Conservation (phyloP, 805 yeast species). For the Saturnispora kantuleensis region DNA sequence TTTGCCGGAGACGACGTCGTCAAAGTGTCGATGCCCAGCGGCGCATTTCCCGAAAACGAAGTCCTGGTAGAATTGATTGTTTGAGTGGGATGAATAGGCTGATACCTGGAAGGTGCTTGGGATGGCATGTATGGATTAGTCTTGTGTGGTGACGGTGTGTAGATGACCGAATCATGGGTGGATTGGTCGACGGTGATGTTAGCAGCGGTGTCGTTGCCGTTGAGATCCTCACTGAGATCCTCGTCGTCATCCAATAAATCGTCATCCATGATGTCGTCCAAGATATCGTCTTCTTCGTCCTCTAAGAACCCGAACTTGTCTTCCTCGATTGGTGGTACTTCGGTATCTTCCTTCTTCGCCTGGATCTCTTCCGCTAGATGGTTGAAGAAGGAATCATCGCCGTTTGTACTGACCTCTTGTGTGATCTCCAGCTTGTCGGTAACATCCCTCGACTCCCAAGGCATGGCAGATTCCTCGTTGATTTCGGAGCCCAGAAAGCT, state of each 20-base stretch:
- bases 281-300: conserved; percentile 34
- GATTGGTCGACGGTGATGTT: background rate
- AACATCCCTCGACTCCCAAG: too few relatives aligned
- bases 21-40: conserved; percentile 4
- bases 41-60: background rate
- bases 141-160: background rate
- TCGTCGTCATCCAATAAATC: conserved; percentile 25
- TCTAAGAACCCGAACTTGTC: conserved; percentile 35
- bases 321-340: conserved; percentile 12
- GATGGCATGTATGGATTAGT: background rate
- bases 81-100: background rate
- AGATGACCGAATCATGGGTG: background rate
- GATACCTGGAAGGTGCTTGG: background rate
- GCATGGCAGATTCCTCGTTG: too few relatives aligned
- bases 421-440: too few relatives aligned
- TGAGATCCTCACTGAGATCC: background rate
- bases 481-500: too few relatives aligned
- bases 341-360: background rate
- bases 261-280: conserved; percentile 30
- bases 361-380: conserved; percentile 3
- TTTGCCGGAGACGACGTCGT: background rate
- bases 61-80: background rate
- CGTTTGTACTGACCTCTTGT: background rate
- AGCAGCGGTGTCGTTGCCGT: too few relatives aligned
- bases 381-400: conserved; percentile 10